Evolutionary conservation across 169 alveolate genomes (phyloP).

Genomic region (Babesia divergens): DNA sequence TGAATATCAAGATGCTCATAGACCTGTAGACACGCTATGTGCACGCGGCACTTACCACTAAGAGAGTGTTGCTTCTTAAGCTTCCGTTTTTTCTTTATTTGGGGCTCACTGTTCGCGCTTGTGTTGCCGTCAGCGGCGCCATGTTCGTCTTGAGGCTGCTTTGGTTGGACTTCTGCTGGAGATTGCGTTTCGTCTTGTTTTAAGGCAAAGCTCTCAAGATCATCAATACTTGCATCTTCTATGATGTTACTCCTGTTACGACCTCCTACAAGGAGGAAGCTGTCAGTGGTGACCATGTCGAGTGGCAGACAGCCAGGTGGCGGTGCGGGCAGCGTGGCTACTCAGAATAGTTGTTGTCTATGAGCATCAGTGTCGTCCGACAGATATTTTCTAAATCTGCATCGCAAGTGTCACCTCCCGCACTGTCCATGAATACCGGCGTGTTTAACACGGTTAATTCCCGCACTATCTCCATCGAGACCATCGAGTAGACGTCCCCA

Average conservation of each 20-base stretch:
- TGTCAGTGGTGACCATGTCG: constrained; percentile 12
- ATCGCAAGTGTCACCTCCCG: no score
- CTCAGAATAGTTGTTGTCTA: no score
- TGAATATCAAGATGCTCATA: no score
- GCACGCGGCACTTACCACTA: constrained; percentile 18
- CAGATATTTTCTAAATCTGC: no score
- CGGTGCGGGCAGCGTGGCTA: not conserved
- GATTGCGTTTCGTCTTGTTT: not conserved
- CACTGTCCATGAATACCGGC: no score
- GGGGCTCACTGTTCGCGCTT: not conserved
- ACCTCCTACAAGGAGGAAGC: not conserved
- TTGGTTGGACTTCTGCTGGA: not conserved
- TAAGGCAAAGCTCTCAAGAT: not conserved
- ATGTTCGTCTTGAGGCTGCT: not conserved
- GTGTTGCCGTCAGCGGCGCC: not conserved
- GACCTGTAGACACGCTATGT: no score
- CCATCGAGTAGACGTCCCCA: constrained; percentile 39
- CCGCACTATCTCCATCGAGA: no score
- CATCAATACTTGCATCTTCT: constrained; percentile 16
- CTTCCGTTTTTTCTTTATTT: constrained; percentile 28
- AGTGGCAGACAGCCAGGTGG: not conserved
- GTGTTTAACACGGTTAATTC: no score
- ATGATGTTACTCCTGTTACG: constrained; percentile 5
- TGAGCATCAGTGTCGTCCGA: no score
- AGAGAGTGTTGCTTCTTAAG: constrained; percentile 26